A percentile compares a stretch with the other conserved stretches of the same genome.
Evolutionary conservation across 257 asterid genomes (phyloP).

Genomic region (Salvia hispanica): DNA sequence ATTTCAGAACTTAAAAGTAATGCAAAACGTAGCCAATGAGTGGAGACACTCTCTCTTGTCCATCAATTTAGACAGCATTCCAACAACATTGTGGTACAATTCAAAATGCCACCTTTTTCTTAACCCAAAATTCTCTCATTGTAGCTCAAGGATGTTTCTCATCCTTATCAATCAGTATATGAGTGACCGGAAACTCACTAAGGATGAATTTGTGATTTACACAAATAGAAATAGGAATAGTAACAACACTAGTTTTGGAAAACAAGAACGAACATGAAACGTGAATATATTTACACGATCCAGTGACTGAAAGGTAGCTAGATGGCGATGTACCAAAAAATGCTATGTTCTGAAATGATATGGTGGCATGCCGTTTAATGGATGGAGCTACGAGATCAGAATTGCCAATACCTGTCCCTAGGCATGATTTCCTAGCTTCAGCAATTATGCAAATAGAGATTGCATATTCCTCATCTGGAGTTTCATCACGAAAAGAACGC

Average conservation of each 20-base stretch:
- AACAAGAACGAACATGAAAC: neutral
- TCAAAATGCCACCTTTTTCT: neutral
- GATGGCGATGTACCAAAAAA: neutral
- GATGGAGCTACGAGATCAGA: neutral
- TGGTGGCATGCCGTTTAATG: constrained; percentile 2
- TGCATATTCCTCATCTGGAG: constrained; percentile 16
- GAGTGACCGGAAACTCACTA: too few relatives aligned
- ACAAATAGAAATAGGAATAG: neutral
- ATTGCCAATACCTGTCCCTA: constrained; percentile 16
- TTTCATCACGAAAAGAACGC: constrained; percentile 24
- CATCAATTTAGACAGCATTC: constrained; percentile 24
- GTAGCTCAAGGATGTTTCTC: too few relatives aligned
- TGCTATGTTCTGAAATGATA: neutral
- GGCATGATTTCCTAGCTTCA: constrained; percentile 10
- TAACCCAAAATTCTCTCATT: neutral
- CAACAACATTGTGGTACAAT: too few relatives aligned
- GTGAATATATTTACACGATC: constrained; percentile 27
- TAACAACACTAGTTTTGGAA: neutral
- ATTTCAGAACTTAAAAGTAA: neutral
- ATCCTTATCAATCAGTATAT: too few relatives aligned
- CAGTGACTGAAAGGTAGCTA: neutral
- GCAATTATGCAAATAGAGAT: neutral
- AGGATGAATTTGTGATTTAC: too few relatives aligned
- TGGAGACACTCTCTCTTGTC: constrained; percentile 19
- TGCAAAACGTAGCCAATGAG: neutral